Percentiles rank a stretch among this genome's conserved stretches.
Conservation (phyloP, 495 filamentous ascomycete genomes). For the Terfezia claveryi region DNA sequence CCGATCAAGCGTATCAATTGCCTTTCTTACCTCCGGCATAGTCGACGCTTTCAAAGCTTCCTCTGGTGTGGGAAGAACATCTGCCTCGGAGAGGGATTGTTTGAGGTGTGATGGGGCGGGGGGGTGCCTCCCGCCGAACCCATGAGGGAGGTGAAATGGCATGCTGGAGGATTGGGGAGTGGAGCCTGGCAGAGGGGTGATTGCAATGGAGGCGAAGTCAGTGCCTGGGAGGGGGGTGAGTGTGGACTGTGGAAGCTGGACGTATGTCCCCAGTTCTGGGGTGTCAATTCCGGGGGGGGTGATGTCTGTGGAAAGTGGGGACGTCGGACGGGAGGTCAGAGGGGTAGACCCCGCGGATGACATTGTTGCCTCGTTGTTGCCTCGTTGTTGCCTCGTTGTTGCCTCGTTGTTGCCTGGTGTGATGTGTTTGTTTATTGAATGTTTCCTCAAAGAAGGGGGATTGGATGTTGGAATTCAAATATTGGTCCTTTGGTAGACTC, state of each 20-base stretch:
- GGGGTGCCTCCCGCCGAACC: neutral
- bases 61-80: neutral
- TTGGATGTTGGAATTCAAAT: neutral
- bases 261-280: neutral
- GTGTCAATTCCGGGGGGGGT: neutral
- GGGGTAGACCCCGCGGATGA: neutral
- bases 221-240: neutral
- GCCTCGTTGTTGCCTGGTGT: neutral
- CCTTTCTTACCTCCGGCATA: conserved; percentile 15
- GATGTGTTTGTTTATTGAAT: neutral
- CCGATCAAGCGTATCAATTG: conserved; percentile 14
- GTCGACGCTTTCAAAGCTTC: conserved; percentile 2
- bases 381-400: no score
- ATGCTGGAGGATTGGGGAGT: no score
- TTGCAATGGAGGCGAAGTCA: neutral
- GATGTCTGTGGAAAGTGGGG: neutral
- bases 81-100: conserved; percentile 2
- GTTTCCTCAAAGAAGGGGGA: neutral
- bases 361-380: neutral
- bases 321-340: neutral
- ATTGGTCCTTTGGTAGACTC: neutral
- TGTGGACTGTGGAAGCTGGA: neutral
- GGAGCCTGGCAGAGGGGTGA: neutral
- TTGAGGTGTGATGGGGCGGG: neutral
- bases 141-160: no score